These are phyloP conservation scores for Mycena floridula DNA, from an alignment of 768 basidiomycete genomes.

Conservation along the genomic window DNA sequence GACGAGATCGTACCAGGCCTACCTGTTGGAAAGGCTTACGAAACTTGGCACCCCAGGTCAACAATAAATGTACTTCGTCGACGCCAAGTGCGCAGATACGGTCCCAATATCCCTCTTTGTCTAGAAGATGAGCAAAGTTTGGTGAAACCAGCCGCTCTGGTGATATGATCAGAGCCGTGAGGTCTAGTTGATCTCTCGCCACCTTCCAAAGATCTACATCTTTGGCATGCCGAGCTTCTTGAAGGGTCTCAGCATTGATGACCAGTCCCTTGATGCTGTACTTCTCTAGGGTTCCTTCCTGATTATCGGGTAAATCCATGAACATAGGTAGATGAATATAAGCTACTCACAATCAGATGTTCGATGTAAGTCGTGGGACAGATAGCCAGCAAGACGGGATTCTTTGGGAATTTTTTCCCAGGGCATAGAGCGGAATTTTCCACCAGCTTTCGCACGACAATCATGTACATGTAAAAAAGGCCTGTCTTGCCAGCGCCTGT, in stretches of 20 bases:
- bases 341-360: background rate
- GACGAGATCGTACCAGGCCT: slow-evolving; percentile 4
- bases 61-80: slow-evolving; percentile 10
- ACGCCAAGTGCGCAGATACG: slow-evolving; percentile 7
- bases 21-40: slow-evolving; percentile 10
- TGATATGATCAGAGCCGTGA: background rate
- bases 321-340: background rate
- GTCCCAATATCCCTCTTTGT: slow-evolving; percentile 1
- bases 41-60: slow-evolving; percentile 7
- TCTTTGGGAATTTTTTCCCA: background rate
- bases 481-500: background rate
- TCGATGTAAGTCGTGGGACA: slow-evolving; percentile 3
- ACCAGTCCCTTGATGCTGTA: background rate
- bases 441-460: background rate
- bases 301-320: background rate
- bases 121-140: slow-evolving; percentile 3
- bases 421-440: slow-evolving; percentile 4
- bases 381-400: slow-evolving; percentile 2
- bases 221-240: background rate
- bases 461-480: background rate
- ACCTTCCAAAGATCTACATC: slow-evolving; percentile 3
- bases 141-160: slow-evolving; percentile 8
- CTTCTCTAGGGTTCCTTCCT: background rate
- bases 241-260: background rate
- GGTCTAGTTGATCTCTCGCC: no score